phyloP scores from a whole-genome alignment of 495 filamentous ascomycete genomes.

The Tuber borchii region DNA sequence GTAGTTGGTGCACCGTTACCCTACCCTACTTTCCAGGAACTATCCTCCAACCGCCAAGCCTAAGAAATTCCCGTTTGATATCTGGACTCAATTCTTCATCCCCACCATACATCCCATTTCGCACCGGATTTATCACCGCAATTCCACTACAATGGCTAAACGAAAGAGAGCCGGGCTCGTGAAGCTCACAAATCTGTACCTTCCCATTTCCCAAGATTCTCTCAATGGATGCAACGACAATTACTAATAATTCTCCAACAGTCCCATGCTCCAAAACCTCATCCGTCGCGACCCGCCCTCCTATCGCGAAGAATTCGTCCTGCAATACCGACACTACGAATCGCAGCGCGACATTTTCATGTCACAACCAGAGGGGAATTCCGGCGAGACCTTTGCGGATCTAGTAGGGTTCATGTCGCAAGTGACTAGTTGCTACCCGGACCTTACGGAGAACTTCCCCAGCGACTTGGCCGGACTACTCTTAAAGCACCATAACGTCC shows the following conservation, averaged over 20 bases:
- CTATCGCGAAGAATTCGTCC: slow-evolving; percentile 76
- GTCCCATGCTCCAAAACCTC: slow-evolving; percentile 80
- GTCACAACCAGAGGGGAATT: slow-evolving; percentile 58
- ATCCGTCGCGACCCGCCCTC: slow-evolving; percentile 78
- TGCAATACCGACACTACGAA: slow-evolving; percentile 89
- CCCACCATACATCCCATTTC: not conserved
- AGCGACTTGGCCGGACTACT: slow-evolving; percentile 75
- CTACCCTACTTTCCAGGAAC: not conserved
- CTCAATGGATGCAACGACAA: not conserved
- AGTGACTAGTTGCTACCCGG: slow-evolving; percentile 87
- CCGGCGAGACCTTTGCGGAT: slow-evolving; percentile 30
- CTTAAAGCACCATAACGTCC: slow-evolving; percentile 66
- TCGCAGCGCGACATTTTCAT: slow-evolving; percentile 84
- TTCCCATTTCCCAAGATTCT: slow-evolving; percentile 3
- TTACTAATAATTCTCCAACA: slow-evolving; percentile 37
- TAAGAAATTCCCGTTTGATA: not conserved
- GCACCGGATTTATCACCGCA: not conserved
- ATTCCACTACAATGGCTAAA: slow-evolving; percentile 33
- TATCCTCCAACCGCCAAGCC: not conserved
- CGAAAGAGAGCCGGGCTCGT: slow-evolving; percentile 42
- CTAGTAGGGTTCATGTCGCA: slow-evolving; percentile 59
- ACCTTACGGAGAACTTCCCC: slow-evolving; percentile 67
- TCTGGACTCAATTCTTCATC: not conserved
- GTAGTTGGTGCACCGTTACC: not conserved
- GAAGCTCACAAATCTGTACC: slow-evolving; percentile 40